Conservation (phyloP, 1,139 yeast genomes). For the Saccharomyces pastorianus region DNA sequence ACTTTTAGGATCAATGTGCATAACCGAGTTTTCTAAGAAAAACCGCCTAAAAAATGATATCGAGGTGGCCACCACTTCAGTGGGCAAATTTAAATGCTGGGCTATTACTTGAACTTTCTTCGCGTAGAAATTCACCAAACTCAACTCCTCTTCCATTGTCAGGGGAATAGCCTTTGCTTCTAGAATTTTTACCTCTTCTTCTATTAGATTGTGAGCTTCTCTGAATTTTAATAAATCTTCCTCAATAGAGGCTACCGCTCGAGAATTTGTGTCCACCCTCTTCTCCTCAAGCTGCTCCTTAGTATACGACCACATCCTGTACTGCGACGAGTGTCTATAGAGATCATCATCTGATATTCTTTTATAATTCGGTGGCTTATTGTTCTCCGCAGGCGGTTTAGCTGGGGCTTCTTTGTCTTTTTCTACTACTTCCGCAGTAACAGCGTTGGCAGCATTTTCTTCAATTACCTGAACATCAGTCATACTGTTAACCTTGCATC, state of each 20-base stretch:
- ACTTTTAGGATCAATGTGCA: constrained; percentile 82
- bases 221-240: constrained; percentile 34
- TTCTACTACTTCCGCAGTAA: neutral
- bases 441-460: neutral
- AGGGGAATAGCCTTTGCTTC: constrained; percentile 44
- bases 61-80: constrained; percentile 75
- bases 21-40: constrained; percentile 67
- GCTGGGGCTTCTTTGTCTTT: neutral
- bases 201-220: constrained; percentile 31
- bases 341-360: constrained; percentile 66
- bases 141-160: constrained; percentile 59
- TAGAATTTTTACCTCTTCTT: constrained; percentile 29
- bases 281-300: constrained; percentile 42
- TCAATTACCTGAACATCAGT: neutral
- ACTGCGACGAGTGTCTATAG: constrained; percentile 82
- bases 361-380: constrained; percentile 19
- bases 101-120: constrained; percentile 60
- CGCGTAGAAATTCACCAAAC: constrained; percentile 60
- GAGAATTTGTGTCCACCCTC: constrained; percentile 43
- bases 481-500: neutral
- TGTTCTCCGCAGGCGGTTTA: neutral
- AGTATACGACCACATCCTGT: constrained; percentile 76
- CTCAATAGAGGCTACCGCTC: constrained; percentile 41
- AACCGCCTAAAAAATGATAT: constrained; percentile 78
- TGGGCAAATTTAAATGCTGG: constrained; percentile 48